Percentiles rank a stretch among this genome's conserved stretches.
Evolutionary conservation across 2,329 filamentous ascomycete genomes (phyloP).

Genomic region (Phaeosphaeriaceae sp.): DNA sequence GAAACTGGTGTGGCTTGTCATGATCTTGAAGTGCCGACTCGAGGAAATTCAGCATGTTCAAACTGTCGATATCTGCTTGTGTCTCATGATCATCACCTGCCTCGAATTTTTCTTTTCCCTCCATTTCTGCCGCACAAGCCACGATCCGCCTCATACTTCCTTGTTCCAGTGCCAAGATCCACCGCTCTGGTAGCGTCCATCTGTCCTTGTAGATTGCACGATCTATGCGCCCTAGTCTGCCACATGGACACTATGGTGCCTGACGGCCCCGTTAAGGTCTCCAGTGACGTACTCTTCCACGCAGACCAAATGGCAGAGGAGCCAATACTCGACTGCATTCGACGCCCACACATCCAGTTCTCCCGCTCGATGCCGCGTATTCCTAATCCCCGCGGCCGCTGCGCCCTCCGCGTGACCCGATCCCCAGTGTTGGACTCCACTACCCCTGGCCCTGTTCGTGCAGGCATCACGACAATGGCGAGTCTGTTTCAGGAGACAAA

Average conservation of each 20-base stretch:
- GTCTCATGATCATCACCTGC: not conserved
- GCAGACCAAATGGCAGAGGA: not conserved
- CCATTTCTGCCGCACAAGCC: not conserved
- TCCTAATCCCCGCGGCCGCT: conserved; percentile 16
- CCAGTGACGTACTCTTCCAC: conserved; percentile 20
- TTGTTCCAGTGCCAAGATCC: not conserved
- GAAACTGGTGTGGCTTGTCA: conserved; percentile 9
- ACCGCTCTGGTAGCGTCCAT: not conserved
- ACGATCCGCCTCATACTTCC: not conserved
- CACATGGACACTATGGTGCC: not conserved
- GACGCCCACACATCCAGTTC: not conserved
- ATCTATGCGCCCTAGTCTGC: not conserved
- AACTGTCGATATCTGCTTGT: not conserved
- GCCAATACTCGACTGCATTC: conserved; percentile 8
- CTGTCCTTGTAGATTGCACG: not conserved
- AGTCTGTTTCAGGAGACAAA: not conserved
- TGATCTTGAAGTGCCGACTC: not conserved
- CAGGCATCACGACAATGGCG: conserved; percentile 9
- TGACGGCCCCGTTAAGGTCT: not conserved
- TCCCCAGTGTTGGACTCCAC: conserved; percentile 9
- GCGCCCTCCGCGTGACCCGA: conserved; percentile 25
- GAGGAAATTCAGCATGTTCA: not conserved
- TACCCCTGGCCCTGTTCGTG: conserved; percentile 10
- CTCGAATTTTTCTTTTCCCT: not conserved
- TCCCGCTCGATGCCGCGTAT: conserved; percentile 12